A percentile compares a stretch with the other conserved stretches of the same genome.
phyloP scores from a whole-genome alignment of 345 rosid species.

The Syzygium aromaticum region DNA sequence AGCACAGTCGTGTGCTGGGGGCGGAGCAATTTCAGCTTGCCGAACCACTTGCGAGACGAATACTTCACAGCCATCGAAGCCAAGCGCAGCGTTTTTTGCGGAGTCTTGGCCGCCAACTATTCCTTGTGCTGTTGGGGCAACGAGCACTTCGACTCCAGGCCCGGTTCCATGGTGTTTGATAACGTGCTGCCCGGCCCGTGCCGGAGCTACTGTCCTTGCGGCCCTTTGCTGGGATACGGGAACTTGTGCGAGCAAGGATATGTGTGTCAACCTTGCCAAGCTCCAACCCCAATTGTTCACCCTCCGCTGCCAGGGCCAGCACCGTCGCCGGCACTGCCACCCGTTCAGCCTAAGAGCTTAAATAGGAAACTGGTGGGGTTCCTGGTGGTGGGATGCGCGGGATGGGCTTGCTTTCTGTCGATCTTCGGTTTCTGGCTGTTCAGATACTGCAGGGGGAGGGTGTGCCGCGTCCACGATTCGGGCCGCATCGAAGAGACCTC shows the following conservation, averaged over 20 bases:
- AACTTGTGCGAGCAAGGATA: conserved; percentile 16
- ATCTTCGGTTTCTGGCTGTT: conserved; percentile 28
- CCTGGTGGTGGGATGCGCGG: conserved; percentile 55
- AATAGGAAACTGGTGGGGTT: conserved; percentile 31
- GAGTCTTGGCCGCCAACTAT: conserved; percentile 15
- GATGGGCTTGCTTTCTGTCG: conserved; percentile 30
- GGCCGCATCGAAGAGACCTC: conserved; percentile 41
- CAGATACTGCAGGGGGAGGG: conserved; percentile 31
- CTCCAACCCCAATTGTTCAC: background rate
- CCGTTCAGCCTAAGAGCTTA: background rate
- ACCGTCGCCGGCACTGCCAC: background rate
- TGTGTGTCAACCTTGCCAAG: conserved; percentile 13
- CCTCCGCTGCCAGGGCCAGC: conserved; percentile 3
- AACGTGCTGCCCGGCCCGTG: conserved; percentile 52
- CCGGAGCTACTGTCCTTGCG: conserved; percentile 22
- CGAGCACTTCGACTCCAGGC: conserved; percentile 11
- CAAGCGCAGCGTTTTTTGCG: conserved; percentile 53
- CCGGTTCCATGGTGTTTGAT: conserved; percentile 19
- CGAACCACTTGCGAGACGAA: conserved; percentile 6
- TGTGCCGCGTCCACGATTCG: conserved; percentile 61
- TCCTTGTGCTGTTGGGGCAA: conserved; percentile 69
- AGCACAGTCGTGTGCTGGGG: conserved; percentile 63
- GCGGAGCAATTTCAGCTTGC: conserved; percentile 34
- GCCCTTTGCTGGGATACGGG: conserved; percentile 12
- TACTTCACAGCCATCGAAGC: conserved; percentile 38